Evolutionary conservation across 352 stramenopile genomes (phyloP), one percentile per base, ranked within the genome.

Genomic region (Phytophthora rubi): DNA sequence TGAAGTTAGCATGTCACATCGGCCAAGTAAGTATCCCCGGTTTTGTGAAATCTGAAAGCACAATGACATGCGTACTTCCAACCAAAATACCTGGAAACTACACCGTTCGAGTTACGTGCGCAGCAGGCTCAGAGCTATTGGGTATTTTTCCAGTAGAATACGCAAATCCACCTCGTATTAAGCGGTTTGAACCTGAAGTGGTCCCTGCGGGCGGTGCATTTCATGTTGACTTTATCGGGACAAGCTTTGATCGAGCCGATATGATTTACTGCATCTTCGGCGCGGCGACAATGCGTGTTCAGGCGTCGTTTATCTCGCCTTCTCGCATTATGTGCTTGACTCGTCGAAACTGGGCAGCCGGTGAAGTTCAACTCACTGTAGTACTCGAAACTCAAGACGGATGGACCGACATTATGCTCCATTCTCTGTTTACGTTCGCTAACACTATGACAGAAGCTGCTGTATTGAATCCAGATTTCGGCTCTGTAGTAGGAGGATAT

Each of bases 11-110:
- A 1, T 85, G 73, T 48, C 45, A 64, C 49, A 54, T 85, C 35
- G 66, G 53, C 0, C 52, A 48, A 4, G 18, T 39, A 26, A 53
- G 1, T 15, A 33, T 69, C 13, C 13, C 32, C 16, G 76, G 52
- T 44, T 52, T 70, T 10, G 53, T 78, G 30, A 73, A 28, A 13
- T 82, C 73, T 1, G 73, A 82, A 51, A 68, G 6, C 1, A 47
- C 33, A 8, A 59, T 76, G 23, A 54, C 77, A 6, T 86, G 79
- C 53, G 4, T 28, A 13, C 37, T 86, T 28, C 76, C 76, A 26
- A 0, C 33, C 4, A 69, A 76, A 53, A 60, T 55, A 30, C 76
- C 79, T 58, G 79, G 79, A 51, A 67, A 73, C 15, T 86, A 86
- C 51, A 77, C 54, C 10, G 49, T 86, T 26, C n/a, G 37, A 23